phyloP scores from a whole-genome alignment of 495 filamentous ascomycete genomes.

The Pyrenula aspistea region DNA sequence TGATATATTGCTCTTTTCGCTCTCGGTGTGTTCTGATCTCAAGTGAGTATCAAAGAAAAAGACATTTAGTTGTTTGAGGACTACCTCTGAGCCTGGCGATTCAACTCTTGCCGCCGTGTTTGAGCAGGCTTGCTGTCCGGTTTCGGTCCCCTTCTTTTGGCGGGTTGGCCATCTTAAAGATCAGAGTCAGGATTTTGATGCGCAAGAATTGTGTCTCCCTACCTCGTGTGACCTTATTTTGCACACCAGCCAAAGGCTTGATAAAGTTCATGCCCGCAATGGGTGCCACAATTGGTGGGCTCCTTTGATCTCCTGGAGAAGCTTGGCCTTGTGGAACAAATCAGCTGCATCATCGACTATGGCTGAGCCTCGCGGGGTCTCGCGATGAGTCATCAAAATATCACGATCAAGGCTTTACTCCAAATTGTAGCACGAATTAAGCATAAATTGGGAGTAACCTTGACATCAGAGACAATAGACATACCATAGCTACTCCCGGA shows the following conservation, averaged over 20 bases:
- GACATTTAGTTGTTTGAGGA: constrained; percentile 1
- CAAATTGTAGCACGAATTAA: no score
- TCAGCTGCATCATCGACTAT: no score
- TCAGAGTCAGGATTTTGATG: neutral
- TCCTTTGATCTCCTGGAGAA: neutral
- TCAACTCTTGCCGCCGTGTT: constrained; percentile 88
- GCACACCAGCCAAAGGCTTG: neutral
- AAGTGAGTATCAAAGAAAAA: constrained; percentile 4
- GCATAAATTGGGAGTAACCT: no score
- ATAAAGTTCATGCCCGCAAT: neutral
- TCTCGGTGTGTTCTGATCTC: constrained; percentile 74
- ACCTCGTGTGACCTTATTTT: constrained; percentile 1
- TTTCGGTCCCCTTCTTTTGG: constrained; percentile 87
- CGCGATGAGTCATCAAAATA: no score
- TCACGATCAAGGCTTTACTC: no score
- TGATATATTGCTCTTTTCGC: constrained; percentile 92
- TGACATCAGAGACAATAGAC: no score
- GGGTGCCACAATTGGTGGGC: neutral
- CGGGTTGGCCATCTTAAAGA: constrained; percentile 65
- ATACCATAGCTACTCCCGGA: neutral
- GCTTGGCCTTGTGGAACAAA: neutral
- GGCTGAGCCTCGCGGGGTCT: no score
- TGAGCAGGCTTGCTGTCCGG: constrained; percentile 92
- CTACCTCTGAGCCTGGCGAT: constrained; percentile 91
- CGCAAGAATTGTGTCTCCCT: neutral